Conservation (phyloP, 139 green algal genomes). For the Coccomyxa sp. region DNA sequence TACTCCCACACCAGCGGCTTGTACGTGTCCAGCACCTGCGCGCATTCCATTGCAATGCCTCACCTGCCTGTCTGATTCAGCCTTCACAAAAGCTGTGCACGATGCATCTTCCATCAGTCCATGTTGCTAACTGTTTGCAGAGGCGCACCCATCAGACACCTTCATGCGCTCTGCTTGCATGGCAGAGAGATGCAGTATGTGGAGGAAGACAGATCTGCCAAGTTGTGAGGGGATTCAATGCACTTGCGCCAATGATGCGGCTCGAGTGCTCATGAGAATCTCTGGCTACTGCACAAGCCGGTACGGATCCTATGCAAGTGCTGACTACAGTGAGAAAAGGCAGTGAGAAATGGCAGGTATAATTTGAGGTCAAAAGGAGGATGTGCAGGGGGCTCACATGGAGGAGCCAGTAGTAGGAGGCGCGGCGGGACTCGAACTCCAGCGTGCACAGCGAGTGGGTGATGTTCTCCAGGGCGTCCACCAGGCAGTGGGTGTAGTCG, state of each 20-base stretch:
- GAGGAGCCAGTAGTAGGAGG: constrained; percentile 97
- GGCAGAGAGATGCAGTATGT: too few relatives aligned
- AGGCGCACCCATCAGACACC: too few relatives aligned
- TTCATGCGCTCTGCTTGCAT: too few relatives aligned
- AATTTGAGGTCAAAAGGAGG: too few relatives aligned
- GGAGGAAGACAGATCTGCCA: too few relatives aligned
- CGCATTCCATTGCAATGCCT: not conserved
- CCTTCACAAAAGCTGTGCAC: not conserved
- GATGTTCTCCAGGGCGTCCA: constrained; percentile 97
- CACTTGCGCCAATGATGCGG: too few relatives aligned
- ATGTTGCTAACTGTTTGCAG: too few relatives aligned
- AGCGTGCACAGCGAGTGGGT: constrained; percentile 99
- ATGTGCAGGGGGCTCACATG: constrained; percentile 25
- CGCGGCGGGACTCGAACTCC: constrained; percentile 94
- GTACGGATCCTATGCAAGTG: not conserved
- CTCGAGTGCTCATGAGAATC: not conserved
- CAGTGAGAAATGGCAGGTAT: too few relatives aligned
- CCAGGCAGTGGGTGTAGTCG: constrained; percentile 99
- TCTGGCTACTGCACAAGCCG: not conserved
- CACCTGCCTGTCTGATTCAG: constrained; percentile 30
- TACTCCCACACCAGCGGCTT: constrained; percentile 99
- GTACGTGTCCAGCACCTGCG: constrained; percentile 89
- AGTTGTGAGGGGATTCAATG: too few relatives aligned
- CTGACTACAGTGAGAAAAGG: too few relatives aligned
- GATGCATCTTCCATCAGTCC: not conserved